Conservation (phyloP, 164 flowering plant species). For the Aristolochia fimbriata region DNA sequence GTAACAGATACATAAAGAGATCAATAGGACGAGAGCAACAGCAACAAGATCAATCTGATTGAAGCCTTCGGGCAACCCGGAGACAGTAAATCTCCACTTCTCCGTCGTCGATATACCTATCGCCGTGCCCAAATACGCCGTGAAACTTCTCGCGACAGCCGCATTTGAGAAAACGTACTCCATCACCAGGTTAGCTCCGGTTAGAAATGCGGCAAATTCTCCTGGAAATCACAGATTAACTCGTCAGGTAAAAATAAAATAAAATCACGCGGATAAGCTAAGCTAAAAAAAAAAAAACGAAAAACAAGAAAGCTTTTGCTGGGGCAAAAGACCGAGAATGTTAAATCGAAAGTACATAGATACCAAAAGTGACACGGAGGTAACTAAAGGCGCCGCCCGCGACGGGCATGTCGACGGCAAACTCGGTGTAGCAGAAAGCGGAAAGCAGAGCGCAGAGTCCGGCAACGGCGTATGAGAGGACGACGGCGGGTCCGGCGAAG, state of each 20-base stretch:
- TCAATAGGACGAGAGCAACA: conserved; percentile 34
- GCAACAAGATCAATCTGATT: conserved; percentile 56
- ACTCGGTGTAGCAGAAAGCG: conserved; percentile 90
- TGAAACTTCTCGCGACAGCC: conserved; percentile 64
- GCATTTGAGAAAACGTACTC: conserved; percentile 78
- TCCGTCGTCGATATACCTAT: conserved; percentile 30
- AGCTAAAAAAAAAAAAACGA: neutral
- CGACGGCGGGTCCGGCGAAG: conserved; percentile 66
- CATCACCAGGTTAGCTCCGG: conserved; percentile 67
- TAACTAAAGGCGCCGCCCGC: conserved; percentile 97
- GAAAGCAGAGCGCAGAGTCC: conserved; percentile 88
- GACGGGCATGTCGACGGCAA: conserved; percentile 87
- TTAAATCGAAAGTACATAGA: conserved; percentile 1
- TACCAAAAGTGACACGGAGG: conserved; percentile 81
- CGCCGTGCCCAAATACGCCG: conserved; percentile 45
- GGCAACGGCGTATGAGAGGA: conserved; percentile 77
- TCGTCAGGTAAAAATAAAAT: neutral
- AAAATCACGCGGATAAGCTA: neutral
- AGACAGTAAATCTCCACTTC: conserved; percentile 42
- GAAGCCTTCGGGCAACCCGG: conserved; percentile 41
- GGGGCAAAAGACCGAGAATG: neutral
- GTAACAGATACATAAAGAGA: conserved; percentile 55
- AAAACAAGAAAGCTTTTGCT: neutral
- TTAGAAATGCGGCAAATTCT: conserved; percentile 58
- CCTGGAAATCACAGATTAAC: conserved; percentile 23